A percentile compares a stretch with the other conserved stretches of the same genome.
Evolutionary conservation across 345 rosid species (phyloP).

Genomic region (Salix caprea): DNA sequence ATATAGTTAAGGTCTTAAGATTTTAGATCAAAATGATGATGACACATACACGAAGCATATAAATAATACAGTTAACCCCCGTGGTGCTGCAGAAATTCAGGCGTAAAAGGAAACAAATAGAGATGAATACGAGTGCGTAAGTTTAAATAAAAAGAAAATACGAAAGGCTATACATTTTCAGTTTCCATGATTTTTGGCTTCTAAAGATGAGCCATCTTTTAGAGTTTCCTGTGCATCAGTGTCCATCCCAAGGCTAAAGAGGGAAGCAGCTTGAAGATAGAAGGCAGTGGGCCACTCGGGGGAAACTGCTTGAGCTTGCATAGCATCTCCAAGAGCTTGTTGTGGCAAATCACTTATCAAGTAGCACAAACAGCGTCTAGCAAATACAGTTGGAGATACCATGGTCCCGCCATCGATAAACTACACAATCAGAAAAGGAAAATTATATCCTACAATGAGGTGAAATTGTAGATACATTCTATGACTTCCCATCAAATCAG

Average conservation of each 20-base stretch:
- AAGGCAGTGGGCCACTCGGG: slow-evolving; percentile 79
- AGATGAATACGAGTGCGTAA: slow-evolving; percentile 16
- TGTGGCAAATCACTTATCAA: slow-evolving; percentile 67
- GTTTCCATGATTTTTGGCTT: slow-evolving; percentile 53
- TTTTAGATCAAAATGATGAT: neutral
- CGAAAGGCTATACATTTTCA: slow-evolving; percentile 42
- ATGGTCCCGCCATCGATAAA: slow-evolving; percentile 73
- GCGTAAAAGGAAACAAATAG: slow-evolving; percentile 11
- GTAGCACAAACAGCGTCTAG: slow-evolving; percentile 77
- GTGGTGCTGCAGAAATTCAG: slow-evolving; percentile 30
- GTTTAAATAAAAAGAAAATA: neutral
- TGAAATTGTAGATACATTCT: neutral
- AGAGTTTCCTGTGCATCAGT: slow-evolving; percentile 75
- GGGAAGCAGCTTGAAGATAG: slow-evolving; percentile 82
- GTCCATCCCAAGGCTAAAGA: slow-evolving; percentile 82
- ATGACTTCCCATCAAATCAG: neutral
- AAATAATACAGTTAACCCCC: slow-evolving; percentile 15
- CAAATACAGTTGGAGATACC: slow-evolving; percentile 78
- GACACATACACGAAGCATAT: neutral
- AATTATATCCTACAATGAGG: neutral
- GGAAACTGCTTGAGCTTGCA: slow-evolving; percentile 80
- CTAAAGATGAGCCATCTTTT: slow-evolving; percentile 76
- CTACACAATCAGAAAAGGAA: slow-evolving; percentile 21
- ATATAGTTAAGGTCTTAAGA: neutral
- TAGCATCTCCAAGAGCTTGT: slow-evolving; percentile 83